These are phyloP conservation scores for Oenanthe javanica DNA, from an alignment of 140 eudicot genomes.

Conservation along the genomic window DNA sequence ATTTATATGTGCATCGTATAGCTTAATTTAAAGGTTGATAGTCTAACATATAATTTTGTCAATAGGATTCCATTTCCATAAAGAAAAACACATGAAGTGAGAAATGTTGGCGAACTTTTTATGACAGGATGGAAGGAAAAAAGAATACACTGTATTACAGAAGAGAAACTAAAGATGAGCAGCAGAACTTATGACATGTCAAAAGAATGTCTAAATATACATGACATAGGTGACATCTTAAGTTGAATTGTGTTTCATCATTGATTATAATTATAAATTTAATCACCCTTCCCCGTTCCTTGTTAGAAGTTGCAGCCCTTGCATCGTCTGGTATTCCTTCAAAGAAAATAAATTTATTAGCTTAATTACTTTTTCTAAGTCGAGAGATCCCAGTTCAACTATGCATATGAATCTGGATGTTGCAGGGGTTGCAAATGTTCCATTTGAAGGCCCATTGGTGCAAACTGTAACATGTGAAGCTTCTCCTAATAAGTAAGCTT, in stretches of 20 bases:
- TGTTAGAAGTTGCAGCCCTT: not conserved
- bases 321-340: constrained; percentile 6
- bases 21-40: not conserved
- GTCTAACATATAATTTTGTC: not conserved
- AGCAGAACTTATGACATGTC: not conserved
- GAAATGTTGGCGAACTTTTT: not conserved
- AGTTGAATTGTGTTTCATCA: not conserved
- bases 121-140: not conserved
- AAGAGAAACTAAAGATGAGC: not conserved
- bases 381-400: constrained; percentile 38
- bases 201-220: not conserved
- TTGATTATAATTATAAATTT: not conserved
- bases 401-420: constrained; percentile 57
- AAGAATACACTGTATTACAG: not conserved
- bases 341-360: not conserved
- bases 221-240: not conserved
- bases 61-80: not conserved
- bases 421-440: constrained; percentile 52
- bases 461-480: constrained; percentile 33
- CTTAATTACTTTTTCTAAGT: constrained; percentile 5
- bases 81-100: not conserved
- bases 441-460: constrained; percentile 42
- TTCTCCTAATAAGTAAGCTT: constrained; percentile 50
- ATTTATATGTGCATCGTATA: not conserved
- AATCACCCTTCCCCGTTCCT: not conserved